phyloP scores from a whole-genome alignment of 2,329 filamentous ascomycete species.

The Gnomoniopsis smithogilvyi region DNA sequence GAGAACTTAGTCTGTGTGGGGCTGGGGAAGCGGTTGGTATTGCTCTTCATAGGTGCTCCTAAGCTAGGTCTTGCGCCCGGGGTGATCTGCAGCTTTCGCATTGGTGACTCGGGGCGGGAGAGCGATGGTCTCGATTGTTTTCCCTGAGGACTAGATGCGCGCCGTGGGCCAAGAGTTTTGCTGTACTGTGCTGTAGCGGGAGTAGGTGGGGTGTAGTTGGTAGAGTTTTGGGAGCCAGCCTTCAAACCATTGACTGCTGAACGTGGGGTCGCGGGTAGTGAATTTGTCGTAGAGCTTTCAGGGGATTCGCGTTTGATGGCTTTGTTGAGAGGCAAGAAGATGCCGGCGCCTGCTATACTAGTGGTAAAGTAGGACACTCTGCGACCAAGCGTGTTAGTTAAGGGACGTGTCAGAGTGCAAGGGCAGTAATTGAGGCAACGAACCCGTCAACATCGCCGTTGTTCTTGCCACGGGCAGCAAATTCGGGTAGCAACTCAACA shows the following conservation, averaged over 20 bases:
- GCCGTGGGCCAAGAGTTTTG: slow-evolving; percentile 76
- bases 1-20: slow-evolving; percentile 61
- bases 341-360: slow-evolving; percentile 74
- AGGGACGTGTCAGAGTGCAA: slow-evolving; percentile 6
- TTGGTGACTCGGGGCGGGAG: slow-evolving; percentile 84
- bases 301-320: slow-evolving; percentile 65
- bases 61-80: slow-evolving; percentile 57
- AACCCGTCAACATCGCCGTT: slow-evolving; percentile 94
- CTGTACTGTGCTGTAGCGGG: slow-evolving; percentile 76
- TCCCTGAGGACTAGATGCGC: slow-evolving; percentile 67
- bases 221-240: slow-evolving; percentile 53
- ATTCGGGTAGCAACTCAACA: slow-evolving; percentile 81
- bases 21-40: slow-evolving; percentile 59
- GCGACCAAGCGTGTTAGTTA: slow-evolving; percentile 13
- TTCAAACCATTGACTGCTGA: slow-evolving; percentile 58
- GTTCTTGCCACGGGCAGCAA: slow-evolving; percentile 85
- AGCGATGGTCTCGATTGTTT: slow-evolving; percentile 74
- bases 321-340: slow-evolving; percentile 87
- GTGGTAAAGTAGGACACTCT: slow-evolving; percentile 80
- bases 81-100: slow-evolving; percentile 65
- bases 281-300: slow-evolving; percentile 43
- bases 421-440: slow-evolving; percentile 27
- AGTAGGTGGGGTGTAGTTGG: slow-evolving; percentile 61
- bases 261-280: slow-evolving; percentile 65
- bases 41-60: slow-evolving; percentile 47